Percentiles rank a stretch among this genome's conserved stretches.
phyloP scores from a whole-genome alignment of 208 protist genomes.

The Jaenimonas drosophilae region DNA sequence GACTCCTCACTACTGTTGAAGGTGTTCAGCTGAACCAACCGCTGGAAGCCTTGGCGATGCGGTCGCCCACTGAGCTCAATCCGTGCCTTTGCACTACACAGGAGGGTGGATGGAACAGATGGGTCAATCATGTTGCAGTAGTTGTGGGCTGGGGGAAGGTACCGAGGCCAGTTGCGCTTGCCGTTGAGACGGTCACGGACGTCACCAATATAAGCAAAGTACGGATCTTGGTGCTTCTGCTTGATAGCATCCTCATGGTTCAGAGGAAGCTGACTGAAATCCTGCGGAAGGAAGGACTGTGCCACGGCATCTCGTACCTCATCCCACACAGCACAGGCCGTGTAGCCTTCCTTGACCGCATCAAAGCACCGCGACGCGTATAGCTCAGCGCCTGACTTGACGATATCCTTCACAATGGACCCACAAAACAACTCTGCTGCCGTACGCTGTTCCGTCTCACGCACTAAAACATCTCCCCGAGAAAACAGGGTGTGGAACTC shows the following conservation, averaged over 20 bases:
- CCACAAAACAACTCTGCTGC: constrained; percentile 46
- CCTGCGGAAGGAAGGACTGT: constrained; percentile 40
- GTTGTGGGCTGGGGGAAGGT: constrained; percentile 1
- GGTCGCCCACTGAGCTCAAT: not conserved
- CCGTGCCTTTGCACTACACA: not conserved
- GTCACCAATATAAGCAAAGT: constrained; percentile 7
- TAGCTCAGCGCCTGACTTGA: constrained; percentile 25
- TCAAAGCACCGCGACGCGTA: constrained; percentile 54
- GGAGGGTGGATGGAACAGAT: not conserved
- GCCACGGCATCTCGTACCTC: constrained; percentile 50
- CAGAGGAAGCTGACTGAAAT: constrained; percentile 9
- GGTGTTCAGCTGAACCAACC: not conserved
- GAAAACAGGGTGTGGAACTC: constrained; percentile 10
- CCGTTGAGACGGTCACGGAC: not conserved
- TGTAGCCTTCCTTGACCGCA: constrained; percentile 45
- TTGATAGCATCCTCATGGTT: not conserved
- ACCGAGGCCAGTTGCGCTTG: not conserved
- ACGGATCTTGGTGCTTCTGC: not conserved
- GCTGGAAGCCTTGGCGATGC: too few relatives aligned
- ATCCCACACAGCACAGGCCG: constrained; percentile 63
- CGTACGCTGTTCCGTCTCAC: constrained; percentile 11
- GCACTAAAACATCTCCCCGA: constrained; percentile 17
- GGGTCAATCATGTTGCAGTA: not conserved
- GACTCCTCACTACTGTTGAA: not conserved
- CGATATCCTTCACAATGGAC: constrained; percentile 54